Base-by-base conservation (phyloP, 108 stramenopile genomes). In the Hondaea fermentalgiana region DNA sequence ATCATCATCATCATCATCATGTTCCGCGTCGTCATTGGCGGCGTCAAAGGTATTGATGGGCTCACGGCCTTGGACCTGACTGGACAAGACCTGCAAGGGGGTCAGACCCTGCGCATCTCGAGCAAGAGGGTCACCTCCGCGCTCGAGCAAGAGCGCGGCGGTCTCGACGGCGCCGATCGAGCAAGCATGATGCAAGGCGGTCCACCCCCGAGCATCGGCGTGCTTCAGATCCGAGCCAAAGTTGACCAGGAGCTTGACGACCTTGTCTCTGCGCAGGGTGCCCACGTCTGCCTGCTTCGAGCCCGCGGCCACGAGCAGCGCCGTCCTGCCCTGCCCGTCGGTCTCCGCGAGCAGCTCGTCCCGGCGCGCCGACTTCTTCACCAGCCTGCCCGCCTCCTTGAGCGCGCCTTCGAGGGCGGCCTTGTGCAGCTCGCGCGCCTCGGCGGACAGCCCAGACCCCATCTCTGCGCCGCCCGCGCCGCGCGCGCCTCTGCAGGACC, bases 81-180 rank as follows among this genome's bases (percentile, higher is more conserved):
- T 83, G 0, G 76, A 21, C n/a, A 83, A 16, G 28, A 83, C 51
- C 51, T 83, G 76, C 49, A 53, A 45, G 16, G 76, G 49, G 51
- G 28, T n/a, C 43, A 83, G 76, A 23, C 76, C 76, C n/a, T 83
- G n/a, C 23, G 8, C 1, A 23, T 83, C 76, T 35, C 76, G 44
- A 6, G 76, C 51, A 53, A 53, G 51, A 0, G 76, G 76, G 3
- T 21, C n/a, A 1, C 49, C 45, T 3, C 51, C 76, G n/a, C 76
- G 19, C 23, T 53, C 23, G 49, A 83, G 76, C 17, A 83, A 45
- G 23, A 83, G 76, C 51, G 45, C 49, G 12, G 51, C 51, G 23
- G 76, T 83, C 25, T 83, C 76, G 76, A 83, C 51, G 45, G 76
- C 76, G 76, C 76, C 76, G 51, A 83, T 83, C 45, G 76, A 83